These are phyloP conservation scores for Gloeophyllum trabeum DNA, from an alignment of 768 basidiomycete genomes.

Conservation along the genomic window DNA sequence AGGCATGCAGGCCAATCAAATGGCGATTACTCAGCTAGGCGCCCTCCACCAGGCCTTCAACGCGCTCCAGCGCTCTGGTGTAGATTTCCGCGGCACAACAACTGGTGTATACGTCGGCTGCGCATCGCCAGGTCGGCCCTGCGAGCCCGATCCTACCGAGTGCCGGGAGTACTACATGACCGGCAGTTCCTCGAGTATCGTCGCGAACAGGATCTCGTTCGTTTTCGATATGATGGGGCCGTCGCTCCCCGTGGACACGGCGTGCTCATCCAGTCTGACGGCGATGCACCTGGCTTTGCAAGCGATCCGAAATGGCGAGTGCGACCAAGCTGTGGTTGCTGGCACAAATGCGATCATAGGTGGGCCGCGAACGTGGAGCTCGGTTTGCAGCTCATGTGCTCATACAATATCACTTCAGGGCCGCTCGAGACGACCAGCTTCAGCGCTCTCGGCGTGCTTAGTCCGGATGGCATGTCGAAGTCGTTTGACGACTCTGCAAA, in stretches of 20 bases:
- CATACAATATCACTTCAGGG: too few species aligned
- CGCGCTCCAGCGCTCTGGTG: constrained; percentile 9
- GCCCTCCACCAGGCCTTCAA: constrained; percentile 11
- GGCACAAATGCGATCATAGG: constrained; percentile 25
- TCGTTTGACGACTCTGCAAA: constrained; percentile 29
- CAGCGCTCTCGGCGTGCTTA: constrained; percentile 23
- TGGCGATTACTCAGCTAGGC: constrained; percentile 6
- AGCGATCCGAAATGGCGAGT: constrained; percentile 29
- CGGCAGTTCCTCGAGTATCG: constrained; percentile 7
- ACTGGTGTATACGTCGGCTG: constrained; percentile 10
- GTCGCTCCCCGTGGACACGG: constrained; percentile 33
- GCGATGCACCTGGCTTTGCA: constrained; percentile 38
- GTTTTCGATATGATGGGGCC: constrained; percentile 29
- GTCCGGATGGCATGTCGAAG: constrained; percentile 27
- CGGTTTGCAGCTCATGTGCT: too few species aligned
- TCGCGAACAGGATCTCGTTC: constrained; percentile 22
- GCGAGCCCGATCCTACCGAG: constrained; percentile 4
- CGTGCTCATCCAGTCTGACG: constrained; percentile 23
- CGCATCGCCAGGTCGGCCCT: background rate
- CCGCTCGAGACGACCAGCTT: constrained; percentile 20
- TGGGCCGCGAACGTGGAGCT: too few species aligned
- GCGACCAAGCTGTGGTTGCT: constrained; percentile 34
- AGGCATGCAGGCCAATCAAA: constrained; percentile 2
- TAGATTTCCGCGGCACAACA: constrained; percentile 10
- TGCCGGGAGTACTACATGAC: constrained; percentile 5